Conservation (phyloP, 225 moss, liverwort and hornwort species). For the Straminergon stramineum region DNA sequence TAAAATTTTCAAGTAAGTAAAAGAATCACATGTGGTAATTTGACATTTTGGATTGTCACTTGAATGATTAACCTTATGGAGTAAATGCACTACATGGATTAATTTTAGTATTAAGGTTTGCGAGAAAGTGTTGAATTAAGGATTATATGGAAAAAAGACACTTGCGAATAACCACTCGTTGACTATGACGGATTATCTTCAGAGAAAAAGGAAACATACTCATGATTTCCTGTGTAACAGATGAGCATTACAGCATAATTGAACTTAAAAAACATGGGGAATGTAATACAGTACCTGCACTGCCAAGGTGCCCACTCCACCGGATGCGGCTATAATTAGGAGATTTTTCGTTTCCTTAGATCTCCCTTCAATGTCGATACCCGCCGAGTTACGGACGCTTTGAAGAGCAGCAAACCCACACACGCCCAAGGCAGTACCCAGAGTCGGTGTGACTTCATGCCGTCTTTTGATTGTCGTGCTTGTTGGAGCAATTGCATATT, state of each 20-base stretch:
- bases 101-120: not conserved
- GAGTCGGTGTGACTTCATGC: constrained; percentile 47
- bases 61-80: not conserved
- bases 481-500: constrained; percentile 55
- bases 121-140: no score
- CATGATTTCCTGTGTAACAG: not conserved
- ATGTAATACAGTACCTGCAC: constrained; percentile 51
- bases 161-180: not conserved
- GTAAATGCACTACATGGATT: not conserved
- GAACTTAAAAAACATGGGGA: not conserved
- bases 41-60: not conserved
- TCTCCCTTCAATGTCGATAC: constrained; percentile 59
- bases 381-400: constrained; percentile 52
- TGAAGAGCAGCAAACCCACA: constrained; percentile 67
- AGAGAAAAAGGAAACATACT: not conserved
- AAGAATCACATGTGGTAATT: not conserved
- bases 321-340: constrained; percentile 56
- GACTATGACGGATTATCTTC: not conserved
- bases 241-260: not conserved
- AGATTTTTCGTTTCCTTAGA: constrained; percentile 32
- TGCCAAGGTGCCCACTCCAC: constrained; percentile 75
- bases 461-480: constrained; percentile 48
- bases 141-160: not conserved
- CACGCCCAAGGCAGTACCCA: constrained; percentile 36
- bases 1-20: not conserved